Evolutionary conservation across 495 filamentous ascomycete species (phyloP).

Genomic region (Aspergillus wentii): DNA sequence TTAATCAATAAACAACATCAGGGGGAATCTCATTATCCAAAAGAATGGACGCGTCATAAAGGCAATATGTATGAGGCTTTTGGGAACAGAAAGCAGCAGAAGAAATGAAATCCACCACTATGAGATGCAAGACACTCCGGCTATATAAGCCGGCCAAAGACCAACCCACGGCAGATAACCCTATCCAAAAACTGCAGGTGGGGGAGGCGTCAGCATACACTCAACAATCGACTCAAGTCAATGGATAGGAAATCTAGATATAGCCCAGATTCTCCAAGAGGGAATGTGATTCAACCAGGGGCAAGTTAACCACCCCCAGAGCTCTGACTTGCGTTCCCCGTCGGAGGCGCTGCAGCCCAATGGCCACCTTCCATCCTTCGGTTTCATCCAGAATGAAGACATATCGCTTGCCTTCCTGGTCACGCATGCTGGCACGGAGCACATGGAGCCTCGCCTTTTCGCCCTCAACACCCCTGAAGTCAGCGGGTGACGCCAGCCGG

Average conservation of each 20-base stretch:
- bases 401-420: conserved; percentile 77
- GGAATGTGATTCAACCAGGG: conserved; percentile 10
- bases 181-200: too few relatives aligned
- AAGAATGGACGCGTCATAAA: too few relatives aligned
- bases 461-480: conserved; percentile 1
- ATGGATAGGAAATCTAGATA: too few relatives aligned
- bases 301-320: conserved; percentile 47
- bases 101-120: too few relatives aligned
- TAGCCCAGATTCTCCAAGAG: conserved; percentile 16
- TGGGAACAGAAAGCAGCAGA: too few relatives aligned
- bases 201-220: too few relatives aligned
- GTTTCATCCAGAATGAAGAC: conserved; percentile 77
- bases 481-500: conserved; percentile 37
- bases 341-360: conserved; percentile 70
- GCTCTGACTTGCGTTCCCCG: conserved; percentile 64
- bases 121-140: too few relatives aligned
- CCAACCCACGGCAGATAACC: too few relatives aligned
- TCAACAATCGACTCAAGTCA: too few relatives aligned
- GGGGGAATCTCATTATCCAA: background rate
- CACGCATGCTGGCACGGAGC: conserved; percentile 73
- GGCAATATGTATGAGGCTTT: too few relatives aligned
- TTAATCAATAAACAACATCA: background rate
- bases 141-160: too few relatives aligned
- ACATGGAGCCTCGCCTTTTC: conserved; percentile 55
- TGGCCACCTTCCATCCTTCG: conserved; percentile 90